Evolutionary conservation across 805 yeast species (phyloP).

Genomic region (Candida sithepensis): DNA sequence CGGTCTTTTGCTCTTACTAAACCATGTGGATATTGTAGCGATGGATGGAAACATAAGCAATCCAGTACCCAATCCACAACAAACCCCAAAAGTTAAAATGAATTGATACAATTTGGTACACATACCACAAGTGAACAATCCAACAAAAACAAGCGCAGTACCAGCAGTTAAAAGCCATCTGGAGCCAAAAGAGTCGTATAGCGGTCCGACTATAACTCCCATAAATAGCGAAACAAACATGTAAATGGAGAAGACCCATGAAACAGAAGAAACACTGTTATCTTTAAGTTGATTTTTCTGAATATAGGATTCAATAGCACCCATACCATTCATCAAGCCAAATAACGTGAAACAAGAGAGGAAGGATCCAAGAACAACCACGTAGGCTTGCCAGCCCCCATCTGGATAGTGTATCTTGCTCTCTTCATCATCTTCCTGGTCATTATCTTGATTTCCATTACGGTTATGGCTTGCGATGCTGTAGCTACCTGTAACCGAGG

Average conservation of each 20-base stretch:
- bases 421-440: constrained; percentile 15
- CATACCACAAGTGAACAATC: constrained; percentile 50
- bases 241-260: constrained; percentile 65
- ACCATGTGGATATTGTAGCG: constrained; percentile 44
- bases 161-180: constrained; percentile 40
- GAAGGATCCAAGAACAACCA: constrained; percentile 55
- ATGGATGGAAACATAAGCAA: constrained; percentile 42
- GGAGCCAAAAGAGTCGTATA: constrained; percentile 54
- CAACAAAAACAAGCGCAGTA: constrained; percentile 39
- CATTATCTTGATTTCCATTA: not conserved
- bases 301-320: constrained; percentile 61
- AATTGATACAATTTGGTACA: constrained; percentile 38
- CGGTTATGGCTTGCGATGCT: constrained; percentile 36
- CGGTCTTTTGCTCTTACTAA: constrained; percentile 36
- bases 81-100: constrained; percentile 37
- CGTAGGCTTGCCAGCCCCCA: constrained; percentile 57
- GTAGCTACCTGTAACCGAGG: constrained; percentile 9
- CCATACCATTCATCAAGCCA: constrained; percentile 56
- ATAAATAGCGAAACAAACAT: constrained; percentile 45
- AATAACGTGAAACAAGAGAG: constrained; percentile 51
- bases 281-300: constrained; percentile 49
- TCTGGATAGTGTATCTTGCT: constrained; percentile 42
- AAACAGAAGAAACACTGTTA: constrained; percentile 43
- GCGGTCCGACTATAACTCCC: constrained; percentile 52
- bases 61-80: constrained; percentile 41